Conservation (phyloP, 371 early-diverging fungal species). For the Apophysomyces ossiformis region DNA sequence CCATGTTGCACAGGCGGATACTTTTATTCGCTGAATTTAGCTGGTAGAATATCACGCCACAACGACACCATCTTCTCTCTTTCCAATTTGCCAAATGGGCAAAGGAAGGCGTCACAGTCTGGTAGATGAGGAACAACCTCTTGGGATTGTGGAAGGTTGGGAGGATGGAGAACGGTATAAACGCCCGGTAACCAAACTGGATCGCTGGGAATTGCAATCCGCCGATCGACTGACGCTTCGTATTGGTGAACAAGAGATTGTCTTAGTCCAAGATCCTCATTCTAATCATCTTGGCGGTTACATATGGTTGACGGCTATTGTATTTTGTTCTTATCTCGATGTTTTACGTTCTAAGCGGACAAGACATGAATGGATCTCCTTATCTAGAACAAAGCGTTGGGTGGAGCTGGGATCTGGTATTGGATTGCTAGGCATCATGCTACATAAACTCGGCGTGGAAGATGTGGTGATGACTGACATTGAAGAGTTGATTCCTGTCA, state of each 20-base stretch:
- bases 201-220: conserved; percentile 60
- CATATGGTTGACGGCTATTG: conserved; percentile 53
- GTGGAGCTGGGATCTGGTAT: conserved; percentile 60
- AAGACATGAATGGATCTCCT: conserved; percentile 40
- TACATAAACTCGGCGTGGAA: conserved; percentile 49
- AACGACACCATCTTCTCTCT: no score
- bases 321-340: conserved; percentile 50
- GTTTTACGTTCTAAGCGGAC: conserved; percentile 26
- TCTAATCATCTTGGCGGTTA: conserved; percentile 52
- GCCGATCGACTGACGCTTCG: conserved; percentile 52
- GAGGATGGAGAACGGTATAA: conserved; percentile 53
- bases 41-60: no score
- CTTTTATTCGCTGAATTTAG: no score
- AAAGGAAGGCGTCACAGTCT: conserved; percentile 4
- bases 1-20: no score
- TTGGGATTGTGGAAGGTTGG: conserved; percentile 58
- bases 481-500: conserved; percentile 40
- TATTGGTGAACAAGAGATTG: conserved; percentile 40
- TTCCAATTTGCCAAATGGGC: conserved; percentile 6
- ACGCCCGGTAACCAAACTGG: conserved; percentile 42
- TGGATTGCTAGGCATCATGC: conserved; percentile 54
- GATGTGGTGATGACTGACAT: conserved; percentile 54
- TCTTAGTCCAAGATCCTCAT: conserved; percentile 55
- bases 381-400: conserved; percentile 48
- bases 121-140: conserved; percentile 32